Conservation (phyloP, 1,284 basidiomycete genomes). For the Coniophora puteana region DNA sequence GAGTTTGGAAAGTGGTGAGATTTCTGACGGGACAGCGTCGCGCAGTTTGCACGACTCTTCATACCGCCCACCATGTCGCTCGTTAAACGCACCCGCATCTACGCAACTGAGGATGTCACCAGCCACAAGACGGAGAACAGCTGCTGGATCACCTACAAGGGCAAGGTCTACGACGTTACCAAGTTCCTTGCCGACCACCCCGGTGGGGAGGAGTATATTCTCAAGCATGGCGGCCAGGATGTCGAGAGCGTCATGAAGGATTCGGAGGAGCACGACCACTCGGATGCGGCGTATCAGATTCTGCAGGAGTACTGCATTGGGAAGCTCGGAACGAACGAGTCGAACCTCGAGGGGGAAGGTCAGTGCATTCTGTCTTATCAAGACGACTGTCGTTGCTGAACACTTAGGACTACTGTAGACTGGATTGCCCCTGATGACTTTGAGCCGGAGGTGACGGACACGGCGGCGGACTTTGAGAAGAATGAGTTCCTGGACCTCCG, state of each 20-base stretch:
- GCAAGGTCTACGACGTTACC: slow-evolving; percentile 81
- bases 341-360: slow-evolving; percentile 78
- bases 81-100: slow-evolving; percentile 69
- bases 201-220: slow-evolving; percentile 81
- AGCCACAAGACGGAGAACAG: slow-evolving; percentile 51
- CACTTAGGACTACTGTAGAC: slow-evolving; percentile 41
- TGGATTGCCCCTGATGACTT: slow-evolving; percentile 89
- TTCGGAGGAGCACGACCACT: slow-evolving; percentile 87
- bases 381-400: slow-evolving; percentile 3
- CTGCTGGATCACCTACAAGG: slow-evolving; percentile 74
- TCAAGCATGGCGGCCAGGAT: slow-evolving; percentile 83
- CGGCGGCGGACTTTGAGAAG: slow-evolving; percentile 75
- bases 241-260: slow-evolving; percentile 83
- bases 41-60: not conserved
- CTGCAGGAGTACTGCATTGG: slow-evolving; percentile 86
- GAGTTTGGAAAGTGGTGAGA: slow-evolving; percentile 15
- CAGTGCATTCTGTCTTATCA: slow-evolving; percentile 24
- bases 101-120: slow-evolving; percentile 66
- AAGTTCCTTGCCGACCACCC: slow-evolving; percentile 77
- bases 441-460: slow-evolving; percentile 84
- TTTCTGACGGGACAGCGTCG: not conserved
- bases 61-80: slow-evolving; percentile 32
- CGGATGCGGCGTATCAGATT: slow-evolving; percentile 90
- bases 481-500: slow-evolving; percentile 92
- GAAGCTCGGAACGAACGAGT: slow-evolving; percentile 72